Evolutionary conservation across 2,329 filamentous ascomycete species (phyloP).

Genomic region (Exophiala bonariae): DNA sequence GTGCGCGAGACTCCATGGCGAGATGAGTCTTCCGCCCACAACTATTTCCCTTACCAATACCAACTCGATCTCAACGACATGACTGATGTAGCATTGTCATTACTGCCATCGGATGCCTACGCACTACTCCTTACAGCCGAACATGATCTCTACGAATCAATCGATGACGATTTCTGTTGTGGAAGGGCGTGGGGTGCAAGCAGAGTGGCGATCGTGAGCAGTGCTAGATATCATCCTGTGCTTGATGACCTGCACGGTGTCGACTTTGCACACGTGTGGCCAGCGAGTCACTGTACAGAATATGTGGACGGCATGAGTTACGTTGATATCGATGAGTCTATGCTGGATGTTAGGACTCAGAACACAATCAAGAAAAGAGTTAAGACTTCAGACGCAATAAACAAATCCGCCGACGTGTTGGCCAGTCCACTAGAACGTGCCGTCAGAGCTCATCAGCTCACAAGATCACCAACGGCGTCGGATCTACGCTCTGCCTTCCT

Average conservation of each 20-base stretch:
- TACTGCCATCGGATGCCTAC: constrained; percentile 60
- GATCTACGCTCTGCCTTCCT: constrained; percentile 52
- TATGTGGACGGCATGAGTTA: constrained; percentile 48
- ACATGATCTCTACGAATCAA: constrained; percentile 66
- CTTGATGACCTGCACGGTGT: constrained; percentile 45
- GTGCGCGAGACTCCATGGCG: constrained; percentile 49
- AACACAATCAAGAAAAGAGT: not conserved
- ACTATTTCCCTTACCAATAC: constrained; percentile 36
- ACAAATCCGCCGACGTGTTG: not conserved
- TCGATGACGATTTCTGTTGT: constrained; percentile 67
- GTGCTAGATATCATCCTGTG: constrained; percentile 60
- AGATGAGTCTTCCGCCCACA: not conserved
- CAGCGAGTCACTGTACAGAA: constrained; percentile 59
- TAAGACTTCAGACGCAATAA: not conserved
- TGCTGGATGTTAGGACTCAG: constrained; percentile 13
- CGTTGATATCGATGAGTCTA: constrained; percentile 3
- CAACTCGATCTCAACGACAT: constrained; percentile 61
- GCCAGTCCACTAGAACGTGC: constrained; percentile 1
- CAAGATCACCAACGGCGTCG: not conserved
- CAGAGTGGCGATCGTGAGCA: constrained; percentile 62
- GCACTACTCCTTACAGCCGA: constrained; percentile 58
- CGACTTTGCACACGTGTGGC: constrained; percentile 59
- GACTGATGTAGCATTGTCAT: constrained; percentile 55
- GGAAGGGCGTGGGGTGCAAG: constrained; percentile 66
- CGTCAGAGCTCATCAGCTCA: constrained; percentile 1